Evolutionary conservation across 2,329 filamentous ascomycete species (phyloP).

Genomic region (Cadophora gregata): DNA sequence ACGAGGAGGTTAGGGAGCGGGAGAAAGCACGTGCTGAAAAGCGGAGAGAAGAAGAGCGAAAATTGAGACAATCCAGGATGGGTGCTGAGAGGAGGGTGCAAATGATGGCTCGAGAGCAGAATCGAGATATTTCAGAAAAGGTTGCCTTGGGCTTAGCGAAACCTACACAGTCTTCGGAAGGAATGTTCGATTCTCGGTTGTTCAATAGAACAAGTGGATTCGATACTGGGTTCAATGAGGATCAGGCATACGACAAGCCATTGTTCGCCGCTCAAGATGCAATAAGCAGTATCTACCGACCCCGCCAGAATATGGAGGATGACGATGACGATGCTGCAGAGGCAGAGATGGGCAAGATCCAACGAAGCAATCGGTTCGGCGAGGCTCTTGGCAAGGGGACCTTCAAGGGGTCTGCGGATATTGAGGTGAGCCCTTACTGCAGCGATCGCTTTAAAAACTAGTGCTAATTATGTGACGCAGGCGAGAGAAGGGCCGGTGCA

Average conservation of each 20-base stretch:
- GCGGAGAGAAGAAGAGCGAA: slow-evolving; percentile 82
- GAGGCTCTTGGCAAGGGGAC: slow-evolving; percentile 89
- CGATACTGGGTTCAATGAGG: slow-evolving; percentile 92
- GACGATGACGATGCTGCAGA: slow-evolving; percentile 80
- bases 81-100: slow-evolving; percentile 90
- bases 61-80: slow-evolving; percentile 93
- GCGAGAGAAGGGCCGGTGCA: slow-evolving; percentile 89
- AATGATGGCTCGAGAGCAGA: slow-evolving; percentile 92
- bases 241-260: slow-evolving; percentile 96
- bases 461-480: slow-evolving; percentile 48
- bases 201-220: slow-evolving; percentile 96
- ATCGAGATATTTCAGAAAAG: slow-evolving; percentile 96
- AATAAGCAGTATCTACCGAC: slow-evolving; percentile 91
- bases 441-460: not conserved
- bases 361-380: slow-evolving; percentile 78
- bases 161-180: slow-evolving; percentile 87
- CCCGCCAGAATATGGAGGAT: slow-evolving; percentile 75
- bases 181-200: slow-evolving; percentile 95
- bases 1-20: slow-evolving; percentile 76
- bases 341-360: slow-evolving; percentile 84
- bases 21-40: slow-evolving; percentile 79
- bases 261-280: slow-evolving; percentile 95
- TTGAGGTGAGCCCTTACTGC: slow-evolving; percentile 65
- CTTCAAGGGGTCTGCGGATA: slow-evolving; percentile 85
- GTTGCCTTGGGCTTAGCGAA: slow-evolving; percentile 94